Percentiles rank a stretch among this genome's conserved stretches.
Evolutionary conservation across 73 alveolate genomes (phyloP).

Genomic region (Paramecium pentaurelia): DNA sequence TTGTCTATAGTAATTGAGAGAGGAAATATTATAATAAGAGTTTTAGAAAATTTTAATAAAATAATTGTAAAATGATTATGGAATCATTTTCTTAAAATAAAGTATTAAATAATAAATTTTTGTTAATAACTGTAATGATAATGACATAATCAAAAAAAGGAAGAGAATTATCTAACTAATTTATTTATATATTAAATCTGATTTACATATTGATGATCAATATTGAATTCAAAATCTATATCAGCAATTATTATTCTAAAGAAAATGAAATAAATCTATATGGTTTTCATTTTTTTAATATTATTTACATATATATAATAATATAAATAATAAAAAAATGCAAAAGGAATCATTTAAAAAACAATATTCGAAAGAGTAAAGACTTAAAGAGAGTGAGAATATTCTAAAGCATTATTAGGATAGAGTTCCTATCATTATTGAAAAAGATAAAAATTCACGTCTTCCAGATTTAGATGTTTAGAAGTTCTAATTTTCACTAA

Average conservation of each 20-base stretch:
- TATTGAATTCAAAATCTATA: too few relatives aligned
- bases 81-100: too few relatives aligned
- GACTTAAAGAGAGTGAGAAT: conserved; percentile 43
- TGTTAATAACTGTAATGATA: too few relatives aligned
- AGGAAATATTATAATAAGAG: too few relatives aligned
- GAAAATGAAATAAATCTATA: neutral
- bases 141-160: too few relatives aligned
- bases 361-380: neutral
- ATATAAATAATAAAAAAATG: neutral
- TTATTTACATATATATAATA: neutral
- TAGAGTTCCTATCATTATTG: conserved; percentile 45
- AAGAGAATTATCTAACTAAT: too few relatives aligned
- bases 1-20: too few relatives aligned
- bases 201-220: too few relatives aligned
- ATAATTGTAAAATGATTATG: too few relatives aligned
- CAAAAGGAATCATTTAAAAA: neutral
- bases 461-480: conserved; percentile 45
- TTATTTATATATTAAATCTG: too few relatives aligned
- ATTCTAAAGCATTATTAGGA: conserved; percentile 29
- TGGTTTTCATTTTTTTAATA: neutral
- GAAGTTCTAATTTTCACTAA: neutral
- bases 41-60: too few relatives aligned
- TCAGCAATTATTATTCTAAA: neutral
- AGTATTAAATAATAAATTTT: too few relatives aligned
- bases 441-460: conserved; percentile 17